Evolutionary conservation across 2,329 filamentous ascomycete species (phyloP).

Genomic region (Knufia petricola): DNA sequence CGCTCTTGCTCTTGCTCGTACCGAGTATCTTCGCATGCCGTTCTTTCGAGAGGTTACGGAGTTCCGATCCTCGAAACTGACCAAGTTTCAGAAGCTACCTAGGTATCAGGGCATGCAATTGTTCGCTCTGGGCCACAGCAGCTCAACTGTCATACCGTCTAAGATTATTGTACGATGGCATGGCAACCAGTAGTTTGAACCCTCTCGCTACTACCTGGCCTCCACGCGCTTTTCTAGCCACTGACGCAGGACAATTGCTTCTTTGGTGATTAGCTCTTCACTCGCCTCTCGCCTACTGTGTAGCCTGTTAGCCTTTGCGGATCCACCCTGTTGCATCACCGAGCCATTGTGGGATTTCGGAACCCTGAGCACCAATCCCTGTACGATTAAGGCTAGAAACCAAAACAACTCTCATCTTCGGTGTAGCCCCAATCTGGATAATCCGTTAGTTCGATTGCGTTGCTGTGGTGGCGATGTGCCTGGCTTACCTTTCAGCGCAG

Average conservation of each 20-base stretch:
- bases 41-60: neutral
- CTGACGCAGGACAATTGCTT: conserved; percentile 2
- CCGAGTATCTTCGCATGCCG: neutral
- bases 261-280: neutral
- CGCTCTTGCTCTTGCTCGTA: neutral
- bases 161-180: neutral
- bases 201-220: no score
- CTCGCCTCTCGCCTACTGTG: no score
- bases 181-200: conserved; percentile 1
- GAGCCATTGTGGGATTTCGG: no score
- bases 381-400: conserved; percentile 27
- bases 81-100: neutral
- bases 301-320: neutral
- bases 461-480: neutral
- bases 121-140: neutral
- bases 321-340: neutral
- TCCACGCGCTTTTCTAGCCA: neutral
- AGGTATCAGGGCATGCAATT: neutral
- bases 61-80: neutral
- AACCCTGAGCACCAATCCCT: neutral
- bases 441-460: neutral
- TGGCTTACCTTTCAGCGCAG: conserved; percentile 30
- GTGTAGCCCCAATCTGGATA: conserved; percentile 33
- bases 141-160: neutral
- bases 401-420: conserved; percentile 39